Evolutionary conservation across 345 rosid genomes (phyloP).

Genomic region (Rhizophora apiculata): DNA sequence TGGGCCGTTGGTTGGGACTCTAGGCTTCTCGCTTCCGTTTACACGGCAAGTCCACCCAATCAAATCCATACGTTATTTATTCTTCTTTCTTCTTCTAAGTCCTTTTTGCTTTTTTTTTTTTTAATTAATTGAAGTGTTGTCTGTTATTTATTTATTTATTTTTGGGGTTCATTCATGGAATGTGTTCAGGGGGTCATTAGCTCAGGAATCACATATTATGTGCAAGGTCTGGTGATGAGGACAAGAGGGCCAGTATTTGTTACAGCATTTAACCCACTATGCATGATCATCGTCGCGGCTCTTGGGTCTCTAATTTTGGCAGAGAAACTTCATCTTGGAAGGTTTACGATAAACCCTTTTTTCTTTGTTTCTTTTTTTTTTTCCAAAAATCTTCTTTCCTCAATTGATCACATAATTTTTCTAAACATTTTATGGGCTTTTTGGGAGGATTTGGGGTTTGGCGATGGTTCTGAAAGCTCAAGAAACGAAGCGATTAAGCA

Average conservation of each 20-base stretch:
- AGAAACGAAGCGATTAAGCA: too few species aligned
- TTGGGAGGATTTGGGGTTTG: too few species aligned
- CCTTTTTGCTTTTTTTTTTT: not conserved
- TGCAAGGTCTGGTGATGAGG: constrained; percentile 74
- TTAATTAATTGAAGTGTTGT: not conserved
- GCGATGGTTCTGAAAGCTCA: too few species aligned
- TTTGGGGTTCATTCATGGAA: not conserved
- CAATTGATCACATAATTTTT: too few species aligned
- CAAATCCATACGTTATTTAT: too few species aligned
- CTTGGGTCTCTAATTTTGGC: constrained; percentile 52
- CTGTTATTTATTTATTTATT: not conserved
- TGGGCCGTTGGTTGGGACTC: constrained; percentile 75
- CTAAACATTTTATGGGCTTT: too few species aligned
- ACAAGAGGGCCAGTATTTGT: constrained; percentile 73
- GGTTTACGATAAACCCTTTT: constrained; percentile 23
- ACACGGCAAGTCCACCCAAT: constrained; percentile 21
- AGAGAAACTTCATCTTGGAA: constrained; percentile 67
- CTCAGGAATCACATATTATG: constrained; percentile 68
- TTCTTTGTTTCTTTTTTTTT: too few species aligned
- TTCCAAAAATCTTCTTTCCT: too few species aligned
- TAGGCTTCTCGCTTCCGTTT: constrained; percentile 64
- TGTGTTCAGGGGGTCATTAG: constrained; percentile 51
- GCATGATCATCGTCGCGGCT: constrained; percentile 64
- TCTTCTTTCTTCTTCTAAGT: not conserved
- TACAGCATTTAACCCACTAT: constrained; percentile 73